Evolutionary conservation across 1,139 yeast species (phyloP), one percentile per base, ranked within the genome.

Genomic region (Pichia sp.): DNA sequence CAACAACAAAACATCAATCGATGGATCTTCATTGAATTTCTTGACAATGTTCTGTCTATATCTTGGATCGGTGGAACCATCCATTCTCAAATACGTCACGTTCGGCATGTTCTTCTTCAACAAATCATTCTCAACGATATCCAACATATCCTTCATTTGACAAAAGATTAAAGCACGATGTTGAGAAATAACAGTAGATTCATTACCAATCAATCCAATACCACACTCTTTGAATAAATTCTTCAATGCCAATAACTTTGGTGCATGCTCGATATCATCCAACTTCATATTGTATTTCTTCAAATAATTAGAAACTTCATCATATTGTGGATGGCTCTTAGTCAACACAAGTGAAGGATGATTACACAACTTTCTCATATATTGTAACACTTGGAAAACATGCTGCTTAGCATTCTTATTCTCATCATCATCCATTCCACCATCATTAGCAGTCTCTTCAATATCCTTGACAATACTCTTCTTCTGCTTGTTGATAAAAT

Each of bases 101-200:
- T 85, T 76, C 0, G 99, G 98, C 80, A 94, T 79, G 57, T 82
- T 78, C 62, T 84, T 89, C 61, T 79, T 83, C 54, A 94, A 75
- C 47, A 94, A 73, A 57, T 93, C 96, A 52, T 84, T 82, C 65
- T 94, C 99, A 41, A 94, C 96, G 74, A 93, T 87, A 62, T 94
- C 97, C 58, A 94, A 75, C 99, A 94, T 94, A 62, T 94, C 99
- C 65, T 93, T 93, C 68, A 93, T 76, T 65, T 94, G 99, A 69
- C 98, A 94, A 67, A 94, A 94, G 46, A 94, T 85, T 58, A 94
- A 77, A 1, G 96, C 99, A 53, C 99, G 79, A 66, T 94, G 99
- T 60, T 90, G 97, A 38, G 96, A 85, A 55, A 93, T 93, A 18
- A 91, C 96, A 17, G 83, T 88, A 34, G 82, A 83, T 28, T 47